Evolutionary conservation across 2,329 filamentous ascomycete genomes (phyloP).

Genomic region (Xylariaceae sp.): DNA sequence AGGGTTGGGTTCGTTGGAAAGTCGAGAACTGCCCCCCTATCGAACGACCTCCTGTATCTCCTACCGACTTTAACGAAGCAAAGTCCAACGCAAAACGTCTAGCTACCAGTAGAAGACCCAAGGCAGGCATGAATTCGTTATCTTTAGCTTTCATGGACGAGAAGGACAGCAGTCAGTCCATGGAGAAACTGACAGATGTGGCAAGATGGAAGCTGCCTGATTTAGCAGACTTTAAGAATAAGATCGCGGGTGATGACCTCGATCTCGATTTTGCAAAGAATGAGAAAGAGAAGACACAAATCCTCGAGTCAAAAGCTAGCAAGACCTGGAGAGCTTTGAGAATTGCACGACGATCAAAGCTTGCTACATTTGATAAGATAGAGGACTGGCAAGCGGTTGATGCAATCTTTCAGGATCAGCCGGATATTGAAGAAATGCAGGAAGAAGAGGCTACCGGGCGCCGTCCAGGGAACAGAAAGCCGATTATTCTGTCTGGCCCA

Average conservation of each 20-base stretch:
- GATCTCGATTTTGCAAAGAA: conserved; percentile 82
- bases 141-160: conserved; percentile 80
- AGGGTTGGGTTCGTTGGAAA: conserved; percentile 99
- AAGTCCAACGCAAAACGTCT: conserved; percentile 69
- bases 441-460: conserved; percentile 42
- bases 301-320: conserved; percentile 77
- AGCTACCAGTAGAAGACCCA: conserved; percentile 73
- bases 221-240: conserved; percentile 71
- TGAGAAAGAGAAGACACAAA: conserved; percentile 59
- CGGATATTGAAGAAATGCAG: conserved; percentile 41
- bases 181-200: conserved; percentile 72
- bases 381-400: conserved; percentile 78
- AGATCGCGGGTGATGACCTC: conserved; percentile 80
- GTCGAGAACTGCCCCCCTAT: conserved; percentile 91
- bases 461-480: conserved; percentile 53
- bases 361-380: conserved; percentile 84
- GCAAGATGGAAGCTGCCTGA: conserved; percentile 72
- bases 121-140: conserved; percentile 73
- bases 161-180: conserved; percentile 62
- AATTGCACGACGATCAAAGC: conserved; percentile 74
- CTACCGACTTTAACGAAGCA: conserved; percentile 71
- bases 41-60: conserved; percentile 72
- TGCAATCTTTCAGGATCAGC: conserved; percentile 58
- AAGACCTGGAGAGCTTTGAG: conserved; percentile 90
- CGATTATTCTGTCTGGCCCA: conserved; percentile 73